A percentile compares a stretch with the other conserved stretches of the same genome.
phyloP scores from a whole-genome alignment of 1,284 basidiomycete species.

The Naganishia sp. region DNA sequence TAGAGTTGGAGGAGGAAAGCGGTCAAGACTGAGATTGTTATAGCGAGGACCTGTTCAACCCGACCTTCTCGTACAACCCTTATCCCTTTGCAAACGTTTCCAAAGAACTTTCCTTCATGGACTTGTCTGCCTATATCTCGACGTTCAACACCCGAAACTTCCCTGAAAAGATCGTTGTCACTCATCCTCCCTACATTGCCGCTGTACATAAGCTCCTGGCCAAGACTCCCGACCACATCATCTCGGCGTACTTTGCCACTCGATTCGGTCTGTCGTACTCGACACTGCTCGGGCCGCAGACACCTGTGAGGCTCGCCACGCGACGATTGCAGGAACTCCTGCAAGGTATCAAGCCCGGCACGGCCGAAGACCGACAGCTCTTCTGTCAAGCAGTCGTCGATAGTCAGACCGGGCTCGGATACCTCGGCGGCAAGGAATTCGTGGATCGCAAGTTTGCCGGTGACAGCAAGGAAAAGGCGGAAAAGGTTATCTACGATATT shows the following conservation, averaged over 20 bases:
- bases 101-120: constrained; percentile 71
- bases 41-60: constrained; percentile 65
- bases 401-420: constrained; percentile 53
- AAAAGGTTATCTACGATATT: constrained; percentile 81
- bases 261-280: constrained; percentile 69
- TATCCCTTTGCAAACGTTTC: constrained; percentile 68
- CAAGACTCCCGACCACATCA: constrained; percentile 66
- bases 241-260: constrained; percentile 77
- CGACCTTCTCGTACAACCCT: constrained; percentile 87
- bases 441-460: constrained; percentile 83
- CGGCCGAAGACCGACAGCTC: constrained; percentile 76
- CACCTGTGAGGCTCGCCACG: constrained; percentile 72
- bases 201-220: constrained; percentile 71
- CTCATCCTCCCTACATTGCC: constrained; percentile 75
- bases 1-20: constrained; percentile 11
- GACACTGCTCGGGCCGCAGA: constrained; percentile 68
- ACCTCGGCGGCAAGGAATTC: constrained; percentile 64
- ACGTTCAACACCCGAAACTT: constrained; percentile 75
- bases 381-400: constrained; percentile 56
- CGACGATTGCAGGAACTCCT: constrained; percentile 70
- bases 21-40: constrained; percentile 30
- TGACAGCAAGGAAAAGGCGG: constrained; percentile 75
- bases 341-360: constrained; percentile 82
- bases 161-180: constrained; percentile 75
- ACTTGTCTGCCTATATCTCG: constrained; percentile 80